A percentile compares a stretch with the other conserved stretches of the same genome.
These are phyloP conservation scores for Parafenestella ontariensis DNA, from an alignment of 2,329 filamentous ascomycete species.

Conservation along the genomic window DNA sequence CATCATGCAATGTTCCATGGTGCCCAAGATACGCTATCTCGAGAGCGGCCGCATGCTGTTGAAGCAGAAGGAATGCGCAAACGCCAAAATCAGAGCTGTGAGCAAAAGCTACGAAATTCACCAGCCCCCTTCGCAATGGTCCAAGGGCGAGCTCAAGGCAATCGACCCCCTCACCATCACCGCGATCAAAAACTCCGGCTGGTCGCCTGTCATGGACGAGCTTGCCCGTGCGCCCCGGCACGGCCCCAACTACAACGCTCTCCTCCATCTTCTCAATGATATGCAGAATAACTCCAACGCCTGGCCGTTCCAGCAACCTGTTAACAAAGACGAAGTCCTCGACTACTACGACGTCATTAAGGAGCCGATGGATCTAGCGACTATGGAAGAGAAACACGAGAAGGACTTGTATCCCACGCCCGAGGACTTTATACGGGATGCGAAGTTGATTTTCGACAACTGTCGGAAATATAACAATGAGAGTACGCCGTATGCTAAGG, in stretches of 20 bases:
- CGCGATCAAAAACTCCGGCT: conserved; percentile 88
- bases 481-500: conserved; percentile 92
- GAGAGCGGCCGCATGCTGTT: conserved; percentile 92
- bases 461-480: conserved; percentile 97
- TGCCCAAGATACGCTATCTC: conserved; percentile 91
- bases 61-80: conserved; percentile 95
- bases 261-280: conserved; percentile 90
- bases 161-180: conserved; percentile 88
- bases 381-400: conserved; percentile 95
- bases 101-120: conserved; percentile 89
- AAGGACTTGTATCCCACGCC: conserved; percentile 90
- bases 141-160: conserved; percentile 65
- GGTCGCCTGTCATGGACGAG: conserved; percentile 98
- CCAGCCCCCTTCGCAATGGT: conserved; percentile 84
- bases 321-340: conserved; percentile 94
- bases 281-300: conserved; percentile 91
- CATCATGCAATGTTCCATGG: conserved; percentile 99
- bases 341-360: conserved; percentile 99
- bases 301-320: conserved; percentile 94
- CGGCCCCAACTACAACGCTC: conserved; percentile 93
- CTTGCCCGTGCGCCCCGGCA: conserved; percentile 92
- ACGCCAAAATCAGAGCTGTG: conserved; percentile 92
- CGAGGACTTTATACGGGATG: conserved; percentile 91
- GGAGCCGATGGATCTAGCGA: conserved; percentile 94
- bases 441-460: conserved; percentile 89